Percentiles rank a stretch among this genome's conserved stretches.
Conservation (phyloP, 2,329 filamentous ascomycete genomes). For the Mollisia scopiformis region DNA sequence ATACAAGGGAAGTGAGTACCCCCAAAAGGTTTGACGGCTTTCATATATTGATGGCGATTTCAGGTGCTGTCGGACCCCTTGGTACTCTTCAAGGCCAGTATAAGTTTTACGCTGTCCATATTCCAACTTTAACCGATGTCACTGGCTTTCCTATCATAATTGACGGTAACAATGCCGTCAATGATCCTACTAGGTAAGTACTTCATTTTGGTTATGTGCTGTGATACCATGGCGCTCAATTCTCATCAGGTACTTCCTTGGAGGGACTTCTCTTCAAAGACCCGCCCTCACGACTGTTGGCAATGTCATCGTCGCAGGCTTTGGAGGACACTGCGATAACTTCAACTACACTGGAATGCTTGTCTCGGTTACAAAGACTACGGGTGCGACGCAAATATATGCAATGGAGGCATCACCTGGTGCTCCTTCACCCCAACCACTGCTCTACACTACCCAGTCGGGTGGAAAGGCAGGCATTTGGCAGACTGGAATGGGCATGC, state of each 20-base stretch:
- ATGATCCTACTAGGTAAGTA: slow-evolving; percentile 6
- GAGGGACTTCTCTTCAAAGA: slow-evolving; percentile 55
- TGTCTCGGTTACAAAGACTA: not conserved
- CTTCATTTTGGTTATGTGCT: no score
- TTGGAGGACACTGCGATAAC: slow-evolving; percentile 58
- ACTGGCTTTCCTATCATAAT: slow-evolving; percentile 13
- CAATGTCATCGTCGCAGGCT: slow-evolving; percentile 52
- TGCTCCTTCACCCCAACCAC: not conserved
- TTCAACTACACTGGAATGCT: slow-evolving; percentile 52
- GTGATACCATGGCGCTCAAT: no score
- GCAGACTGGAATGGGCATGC: slow-evolving; percentile 3
- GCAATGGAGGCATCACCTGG: not conserved
- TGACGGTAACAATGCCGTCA: slow-evolving; percentile 15
- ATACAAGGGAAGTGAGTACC: slow-evolving; percentile 7
- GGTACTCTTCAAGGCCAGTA: slow-evolving; percentile 4
- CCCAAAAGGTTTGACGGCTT: not conserved
- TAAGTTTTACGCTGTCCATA: slow-evolving; percentile 19
- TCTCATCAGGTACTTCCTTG: slow-evolving; percentile 46
- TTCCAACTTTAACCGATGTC: slow-evolving; percentile 13
- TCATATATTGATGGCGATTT: not conserved
- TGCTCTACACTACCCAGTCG: not conserved
- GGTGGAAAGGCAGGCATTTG: slow-evolving; percentile 5
- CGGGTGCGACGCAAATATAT: not conserved
- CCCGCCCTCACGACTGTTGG: slow-evolving; percentile 50
- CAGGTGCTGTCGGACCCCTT: not conserved